Percentiles rank a stretch among this genome's conserved stretches.
Conservation (phyloP, 176 grass and related monocot species). For the Carex scoparia region DNA sequence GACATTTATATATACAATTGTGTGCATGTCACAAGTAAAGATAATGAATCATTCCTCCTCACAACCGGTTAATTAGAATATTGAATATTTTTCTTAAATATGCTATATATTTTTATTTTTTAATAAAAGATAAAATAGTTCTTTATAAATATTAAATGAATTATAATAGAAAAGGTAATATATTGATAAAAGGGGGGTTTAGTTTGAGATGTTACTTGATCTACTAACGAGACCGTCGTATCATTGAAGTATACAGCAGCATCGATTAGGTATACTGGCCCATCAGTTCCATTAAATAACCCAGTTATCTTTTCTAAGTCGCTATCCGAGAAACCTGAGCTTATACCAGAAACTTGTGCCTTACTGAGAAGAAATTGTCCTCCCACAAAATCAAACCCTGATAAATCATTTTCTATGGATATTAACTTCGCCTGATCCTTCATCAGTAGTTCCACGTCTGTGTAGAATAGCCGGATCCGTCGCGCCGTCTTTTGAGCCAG, state of each 20-base stretch:
- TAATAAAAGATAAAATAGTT: too few species aligned
- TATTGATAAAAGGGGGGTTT: background rate
- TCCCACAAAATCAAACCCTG: constrained; percentile 43
- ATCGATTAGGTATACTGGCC: constrained; percentile 42
- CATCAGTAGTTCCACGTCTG: constrained; percentile 26
- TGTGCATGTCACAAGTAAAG: too few species aligned
- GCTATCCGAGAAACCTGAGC: constrained; percentile 28
- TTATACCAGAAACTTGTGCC: constrained; percentile 4
- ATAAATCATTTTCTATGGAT: background rate
- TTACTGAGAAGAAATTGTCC: constrained; percentile 32
- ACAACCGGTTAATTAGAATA: too few species aligned
- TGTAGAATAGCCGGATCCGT: constrained; percentile 48
- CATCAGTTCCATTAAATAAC: background rate
- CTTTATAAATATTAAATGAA: too few species aligned
- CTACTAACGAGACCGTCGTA: background rate
- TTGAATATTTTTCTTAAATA: too few species aligned
- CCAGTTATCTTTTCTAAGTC: constrained; percentile 21
- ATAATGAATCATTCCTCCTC: too few species aligned
- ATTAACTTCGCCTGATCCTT: constrained; percentile 47
- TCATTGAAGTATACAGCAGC: constrained; percentile 38
- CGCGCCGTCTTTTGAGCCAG: constrained; percentile 18
- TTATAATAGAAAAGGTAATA: too few species aligned
- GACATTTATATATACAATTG: too few species aligned
- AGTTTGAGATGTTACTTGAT: constrained; percentile 17
- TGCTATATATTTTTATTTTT: too few species aligned